phyloP scores from a whole-genome alignment of 164 flowering plant species.

The Paratinospora sagittata region DNA sequence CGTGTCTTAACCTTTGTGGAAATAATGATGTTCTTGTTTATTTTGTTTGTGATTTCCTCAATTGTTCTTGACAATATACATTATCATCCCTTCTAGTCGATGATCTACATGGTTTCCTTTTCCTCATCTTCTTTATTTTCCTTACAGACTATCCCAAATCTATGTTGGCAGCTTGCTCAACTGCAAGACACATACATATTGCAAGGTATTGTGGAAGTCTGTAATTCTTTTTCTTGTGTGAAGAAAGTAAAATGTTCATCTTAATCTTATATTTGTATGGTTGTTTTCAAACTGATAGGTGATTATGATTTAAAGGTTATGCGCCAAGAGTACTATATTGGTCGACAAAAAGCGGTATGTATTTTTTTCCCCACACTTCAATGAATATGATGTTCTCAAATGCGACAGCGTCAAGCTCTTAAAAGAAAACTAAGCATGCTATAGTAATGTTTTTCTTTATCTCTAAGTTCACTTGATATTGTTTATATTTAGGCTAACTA shows the following conservation, averaged over 20 bases:
- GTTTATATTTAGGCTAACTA: neutral
- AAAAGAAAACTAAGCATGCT: neutral
- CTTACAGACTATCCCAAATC: constrained; percentile 72
- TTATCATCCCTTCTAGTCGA: neutral
- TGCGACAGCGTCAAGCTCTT: neutral
- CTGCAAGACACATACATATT: constrained; percentile 95
- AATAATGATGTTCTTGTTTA: neutral
- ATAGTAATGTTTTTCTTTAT: neutral
- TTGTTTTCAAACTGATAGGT: constrained; percentile 39
- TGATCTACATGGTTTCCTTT: neutral
- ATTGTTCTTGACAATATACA: neutral
- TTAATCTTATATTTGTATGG: neutral
- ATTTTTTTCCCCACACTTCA: neutral
- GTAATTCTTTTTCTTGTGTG: neutral
- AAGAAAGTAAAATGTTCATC: constrained; percentile 2
- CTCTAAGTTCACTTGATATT: neutral
- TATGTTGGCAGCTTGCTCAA: constrained; percentile 97
- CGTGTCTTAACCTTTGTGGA: too few relatives aligned
- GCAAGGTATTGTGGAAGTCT: constrained; percentile 53
- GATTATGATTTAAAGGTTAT: constrained; percentile 97
- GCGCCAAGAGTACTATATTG: constrained; percentile 92
- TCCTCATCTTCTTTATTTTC: neutral
- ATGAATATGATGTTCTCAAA: neutral
- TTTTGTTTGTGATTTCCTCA: neutral
- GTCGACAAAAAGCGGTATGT: constrained; percentile 73